Evolutionary conservation across 2,329 filamentous ascomycete species (phyloP), one percentile per base, ranked within the genome.

Genomic region (Fusarium abutilonis): DNA sequence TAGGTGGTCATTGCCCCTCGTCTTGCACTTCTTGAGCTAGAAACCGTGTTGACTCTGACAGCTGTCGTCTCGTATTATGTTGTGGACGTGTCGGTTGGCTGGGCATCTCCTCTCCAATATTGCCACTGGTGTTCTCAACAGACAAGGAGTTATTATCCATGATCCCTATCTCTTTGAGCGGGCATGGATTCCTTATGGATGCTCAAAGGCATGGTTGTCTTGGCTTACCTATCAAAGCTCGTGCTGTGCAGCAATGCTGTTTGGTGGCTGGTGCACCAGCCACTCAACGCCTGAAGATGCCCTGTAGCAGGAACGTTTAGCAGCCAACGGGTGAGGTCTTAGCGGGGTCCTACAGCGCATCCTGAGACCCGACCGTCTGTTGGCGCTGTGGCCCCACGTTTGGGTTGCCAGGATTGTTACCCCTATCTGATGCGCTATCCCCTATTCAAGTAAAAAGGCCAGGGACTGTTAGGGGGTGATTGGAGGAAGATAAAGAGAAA

Each of bases 391-490:
- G 58, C 40, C 60, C 52, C 53, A 47, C 32, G 40, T 47, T 56
- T 62, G 32, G 52, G 53, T 19, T 19, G 31, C n/a, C 49, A 48
- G 45, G 53, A 41, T 58, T 54, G 35, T 64, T 66, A 66, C 63
- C 58, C 62, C 63, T 64, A 66, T 66, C 58, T 59, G 57, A 49
- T 63, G 49, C 63, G 53, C 44, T 54, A 63, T 60, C 67, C 64
- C 65, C 63, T 68, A 64, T 64, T 50, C 50, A 58, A 56, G 53
- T 52, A 52, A 56, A 56, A 42, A 59, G 60, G 66, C 59, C 49
- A 49, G 55, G 36, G 49, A 63, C 53, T 59, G 64, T 49, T 64
- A 69, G 64, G 66, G 66, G 66, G 59, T 55, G 50, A 56, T 49
- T 59, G 29, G 49, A 34, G 32, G 35, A 45, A 21, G 43, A 19